Percentiles rank a stretch among this genome's conserved stretches.
Evolutionary conservation across 179 eudicot species (phyloP).

Genomic region (Nepenthes alata): DNA sequence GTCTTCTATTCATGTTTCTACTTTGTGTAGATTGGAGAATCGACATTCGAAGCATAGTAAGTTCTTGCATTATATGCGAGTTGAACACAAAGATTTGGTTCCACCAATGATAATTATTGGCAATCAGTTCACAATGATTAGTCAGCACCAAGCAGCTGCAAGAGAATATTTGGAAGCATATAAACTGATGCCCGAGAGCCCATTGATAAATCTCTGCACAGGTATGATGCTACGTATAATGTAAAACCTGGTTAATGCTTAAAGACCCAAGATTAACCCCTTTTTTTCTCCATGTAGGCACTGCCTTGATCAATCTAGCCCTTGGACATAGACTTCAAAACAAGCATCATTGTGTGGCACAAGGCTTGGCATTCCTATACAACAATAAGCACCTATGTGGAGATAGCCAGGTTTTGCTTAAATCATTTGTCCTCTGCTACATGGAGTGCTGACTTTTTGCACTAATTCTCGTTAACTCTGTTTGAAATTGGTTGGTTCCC

Average conservation of each 20-base stretch:
- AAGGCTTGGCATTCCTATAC: constrained; percentile 69
- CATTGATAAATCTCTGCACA: constrained; percentile 75
- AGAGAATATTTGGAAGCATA: constrained; percentile 78
- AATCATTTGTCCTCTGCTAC: background rate
- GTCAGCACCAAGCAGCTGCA: constrained; percentile 91
- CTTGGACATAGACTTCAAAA: constrained; percentile 70
- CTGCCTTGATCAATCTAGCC: constrained; percentile 64
- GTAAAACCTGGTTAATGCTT: background rate
- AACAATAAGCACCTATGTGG: constrained; percentile 47
- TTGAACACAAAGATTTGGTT: constrained; percentile 42
- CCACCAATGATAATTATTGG: constrained; percentile 70
- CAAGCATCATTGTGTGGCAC: constrained; percentile 72
- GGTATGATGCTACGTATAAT: constrained; percentile 23
- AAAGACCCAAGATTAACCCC: background rate
- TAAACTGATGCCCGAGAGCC: constrained; percentile 67
- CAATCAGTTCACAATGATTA: constrained; percentile 59
- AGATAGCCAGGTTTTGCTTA: constrained; percentile 50
- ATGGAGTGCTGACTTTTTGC: background rate
- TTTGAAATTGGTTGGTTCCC: background rate
- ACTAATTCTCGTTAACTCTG: background rate
- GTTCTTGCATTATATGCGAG: constrained; percentile 46
- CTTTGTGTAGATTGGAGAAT: constrained; percentile 25
- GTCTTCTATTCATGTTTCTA: constrained; percentile 4
- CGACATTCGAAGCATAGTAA: constrained; percentile 41
- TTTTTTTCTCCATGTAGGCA: constrained; percentile 23